phyloP scores from a whole-genome alignment of 78 protist species.

The Monocercomonoides exilis region DNA sequence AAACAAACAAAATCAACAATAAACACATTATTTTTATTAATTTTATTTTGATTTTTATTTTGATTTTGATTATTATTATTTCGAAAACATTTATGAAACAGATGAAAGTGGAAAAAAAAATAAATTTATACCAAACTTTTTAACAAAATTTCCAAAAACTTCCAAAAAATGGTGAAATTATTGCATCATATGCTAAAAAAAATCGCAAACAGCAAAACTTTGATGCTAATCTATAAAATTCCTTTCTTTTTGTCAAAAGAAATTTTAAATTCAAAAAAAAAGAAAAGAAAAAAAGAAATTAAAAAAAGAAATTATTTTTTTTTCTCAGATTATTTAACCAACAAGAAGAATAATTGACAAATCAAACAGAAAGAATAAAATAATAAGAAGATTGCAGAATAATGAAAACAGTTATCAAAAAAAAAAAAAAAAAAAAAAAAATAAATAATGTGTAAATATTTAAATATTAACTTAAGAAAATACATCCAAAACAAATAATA shows the following conservation, averaged over 20 bases:
- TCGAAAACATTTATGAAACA: too few relatives aligned
- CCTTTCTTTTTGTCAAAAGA: background rate
- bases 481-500: background rate
- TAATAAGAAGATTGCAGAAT: background rate
- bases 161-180: background rate
- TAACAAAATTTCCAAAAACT: constrained; percentile 2
- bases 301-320: too few relatives aligned
- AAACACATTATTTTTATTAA: background rate
- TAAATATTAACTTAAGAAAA: background rate
- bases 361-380: background rate
- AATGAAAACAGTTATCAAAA: background rate
- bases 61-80: too few relatives aligned
- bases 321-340: background rate
- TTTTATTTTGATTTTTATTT: too few relatives aligned
- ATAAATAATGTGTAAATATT: background rate
- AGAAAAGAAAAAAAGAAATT: too few relatives aligned
- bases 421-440: background rate
- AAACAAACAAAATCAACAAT: too few relatives aligned
- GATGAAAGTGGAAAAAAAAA: background rate
- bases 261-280: too few relatives aligned
- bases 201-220: background rate
- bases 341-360: background rate
- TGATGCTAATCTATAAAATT: background rate
- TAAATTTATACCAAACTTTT: background rate
- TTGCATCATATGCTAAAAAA: background rate